Base-by-base conservation (phyloP, 129 eudicot genomes). In the Ambrosia trifida region DNA sequence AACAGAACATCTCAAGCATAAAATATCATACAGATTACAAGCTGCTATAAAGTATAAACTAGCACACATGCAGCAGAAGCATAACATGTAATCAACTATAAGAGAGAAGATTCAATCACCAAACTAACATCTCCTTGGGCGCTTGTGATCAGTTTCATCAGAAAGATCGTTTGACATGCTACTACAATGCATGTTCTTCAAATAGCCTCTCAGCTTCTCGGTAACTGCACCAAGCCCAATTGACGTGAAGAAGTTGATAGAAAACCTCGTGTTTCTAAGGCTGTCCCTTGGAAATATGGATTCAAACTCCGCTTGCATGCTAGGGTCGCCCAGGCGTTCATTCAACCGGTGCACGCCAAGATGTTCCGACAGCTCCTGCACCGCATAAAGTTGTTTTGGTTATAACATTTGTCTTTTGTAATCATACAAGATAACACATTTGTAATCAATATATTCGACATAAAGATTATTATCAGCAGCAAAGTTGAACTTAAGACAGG, bases 161-260 rank as follows among this genome's bases (percentile, higher is more conserved):
- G 83, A 78, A 18, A 5, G 43, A 38, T 72, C 76, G 7, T 88
- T 91, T 4, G 91, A 85, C 98, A 94, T 94, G 65, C 89, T 93
- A 16, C 89, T 85, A 28, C 98, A 82, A 5, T 96, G 98, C 96
- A 94, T 87, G 74, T 89, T 89, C 85, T 94, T 89, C 49, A 94
- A 69, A 60, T 89, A 89, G 67, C 87, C 98, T 47, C 98, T 82
- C 61, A 94, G 47, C 72, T 87, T 87, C 66, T 94, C 98, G 1
- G 96, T 94, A 30, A 94, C 87, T 44, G 95, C 96, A 73, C 96
- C 98, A 3, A 94, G 85, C 64, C 98, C 98, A 61, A 94, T 94
- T 0, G 98, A 94, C 1, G 98, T 93, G 75, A 93, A 89, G 61
- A 94, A 94, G 72, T 94, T 94, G 63, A 94, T 94, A 0, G 98